Evolutionary conservation across 2,329 filamentous ascomycete genomes (phyloP).

Genomic region (Colletotrichum tanaceti): DNA sequence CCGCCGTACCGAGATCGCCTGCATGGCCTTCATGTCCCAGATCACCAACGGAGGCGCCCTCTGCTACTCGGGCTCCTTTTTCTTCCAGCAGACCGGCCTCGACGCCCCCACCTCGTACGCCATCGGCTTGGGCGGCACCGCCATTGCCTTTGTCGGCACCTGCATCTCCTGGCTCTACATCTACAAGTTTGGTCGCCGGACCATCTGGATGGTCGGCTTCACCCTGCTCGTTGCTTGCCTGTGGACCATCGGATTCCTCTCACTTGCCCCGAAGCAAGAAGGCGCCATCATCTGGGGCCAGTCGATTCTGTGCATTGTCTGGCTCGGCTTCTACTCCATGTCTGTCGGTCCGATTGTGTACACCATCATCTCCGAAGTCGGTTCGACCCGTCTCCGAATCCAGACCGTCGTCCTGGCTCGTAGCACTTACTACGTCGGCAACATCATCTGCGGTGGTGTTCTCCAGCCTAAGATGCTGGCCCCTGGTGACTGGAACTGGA

Average conservation of each 20-base stretch:
- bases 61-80: conserved; percentile 58
- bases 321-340: conserved; percentile 58
- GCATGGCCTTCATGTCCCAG: conserved; percentile 56
- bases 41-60: conserved; percentile 55
- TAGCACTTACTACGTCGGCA: conserved; percentile 55
- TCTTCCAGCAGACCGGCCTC: conserved; percentile 60
- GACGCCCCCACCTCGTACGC: conserved; percentile 52
- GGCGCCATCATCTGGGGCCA: conserved; percentile 54
- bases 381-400: conserved; percentile 58
- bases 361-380: conserved; percentile 58
- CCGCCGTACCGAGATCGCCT: conserved; percentile 59
- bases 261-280: conserved; percentile 51
- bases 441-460: conserved; percentile 55
- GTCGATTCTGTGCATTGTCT: conserved; percentile 56
- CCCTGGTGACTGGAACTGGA: conserved; percentile 54
- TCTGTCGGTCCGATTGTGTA: conserved; percentile 59
- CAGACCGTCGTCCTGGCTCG: conserved; percentile 60
- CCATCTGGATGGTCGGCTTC: conserved; percentile 56
- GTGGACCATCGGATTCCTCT: conserved; percentile 57
- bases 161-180: conserved; percentile 59
- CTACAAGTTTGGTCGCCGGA: conserved; percentile 55
- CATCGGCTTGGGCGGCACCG: conserved; percentile 56
- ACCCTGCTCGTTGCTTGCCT: conserved; percentile 53
- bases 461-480: conserved; percentile 54
- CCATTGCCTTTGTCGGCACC: conserved; percentile 57